Evolutionary conservation across 257 asterid genomes (phyloP).

Genomic region (Salvia rosmarinus): DNA sequence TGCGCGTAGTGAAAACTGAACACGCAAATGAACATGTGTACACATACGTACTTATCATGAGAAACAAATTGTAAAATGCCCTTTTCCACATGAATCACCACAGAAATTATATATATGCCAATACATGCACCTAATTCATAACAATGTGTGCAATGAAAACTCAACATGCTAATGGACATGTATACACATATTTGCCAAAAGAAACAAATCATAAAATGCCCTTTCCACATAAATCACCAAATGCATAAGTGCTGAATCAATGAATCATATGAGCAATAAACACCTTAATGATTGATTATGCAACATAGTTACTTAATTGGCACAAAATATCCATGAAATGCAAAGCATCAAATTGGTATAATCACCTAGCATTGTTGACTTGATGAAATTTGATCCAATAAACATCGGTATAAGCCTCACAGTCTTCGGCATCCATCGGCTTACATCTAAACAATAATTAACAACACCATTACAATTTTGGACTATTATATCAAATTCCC

Average conservation of each 20-base stretch:
- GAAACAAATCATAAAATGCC: not conserved
- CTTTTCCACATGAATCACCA: slow-evolving; percentile 10
- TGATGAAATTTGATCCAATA: slow-evolving; percentile 81
- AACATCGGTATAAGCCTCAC: slow-evolving; percentile 80
- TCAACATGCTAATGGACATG: not conserved
- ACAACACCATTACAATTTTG: slow-evolving; percentile 1
- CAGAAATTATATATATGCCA: not conserved
- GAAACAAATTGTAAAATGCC: not conserved
- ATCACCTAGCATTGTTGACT: slow-evolving; percentile 79
- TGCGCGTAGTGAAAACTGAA: not conserved
- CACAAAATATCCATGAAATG: slow-evolving; percentile 21
- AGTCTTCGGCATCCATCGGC: slow-evolving; percentile 94
- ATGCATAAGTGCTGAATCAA: not conserved
- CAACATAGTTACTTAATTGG: not conserved
- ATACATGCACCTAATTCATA: not conserved
- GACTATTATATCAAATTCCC: not conserved
- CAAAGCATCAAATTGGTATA: not conserved
- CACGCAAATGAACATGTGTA: not conserved
- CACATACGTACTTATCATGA: slow-evolving; percentile 1
- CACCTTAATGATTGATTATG: slow-evolving; percentile 2
- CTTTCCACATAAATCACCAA: slow-evolving; percentile 9
- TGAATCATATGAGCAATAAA: not conserved
- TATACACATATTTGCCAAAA: not conserved
- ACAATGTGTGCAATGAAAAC: not conserved
- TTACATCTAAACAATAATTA: slow-evolving; percentile 59